Percentiles rank a stretch among this genome's conserved stretches.
These are phyloP conservation scores for Penicillium flavigenum DNA, from an alignment of 495 filamentous ascomycete species.

Conservation along the genomic window DNA sequence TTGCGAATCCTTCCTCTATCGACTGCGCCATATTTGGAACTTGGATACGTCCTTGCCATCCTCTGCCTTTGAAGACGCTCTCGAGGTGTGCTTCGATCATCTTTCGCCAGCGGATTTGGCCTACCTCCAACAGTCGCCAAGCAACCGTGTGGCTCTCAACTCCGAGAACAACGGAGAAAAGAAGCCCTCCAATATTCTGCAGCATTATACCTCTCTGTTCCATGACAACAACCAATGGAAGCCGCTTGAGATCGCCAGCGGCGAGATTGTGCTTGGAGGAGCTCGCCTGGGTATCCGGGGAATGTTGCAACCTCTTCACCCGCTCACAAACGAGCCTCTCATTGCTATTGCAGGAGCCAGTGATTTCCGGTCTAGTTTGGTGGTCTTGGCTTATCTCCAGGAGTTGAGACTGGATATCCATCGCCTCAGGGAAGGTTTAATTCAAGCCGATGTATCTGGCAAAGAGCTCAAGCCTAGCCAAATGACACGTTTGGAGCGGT, in stretches of 20 bases:
- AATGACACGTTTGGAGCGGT: slow-evolving; percentile 69
- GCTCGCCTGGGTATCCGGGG: slow-evolving; percentile 34
- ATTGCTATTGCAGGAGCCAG: slow-evolving; percentile 30
- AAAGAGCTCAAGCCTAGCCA: slow-evolving; percentile 55
- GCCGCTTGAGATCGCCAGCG: slow-evolving; percentile 27
- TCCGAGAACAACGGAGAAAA: slow-evolving; percentile 6
- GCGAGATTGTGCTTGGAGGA: slow-evolving; percentile 30
- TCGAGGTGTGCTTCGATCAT: slow-evolving; percentile 54
- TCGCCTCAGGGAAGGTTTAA: slow-evolving; percentile 36
- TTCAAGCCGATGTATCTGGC: slow-evolving; percentile 38
- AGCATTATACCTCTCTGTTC: slow-evolving; percentile 35
- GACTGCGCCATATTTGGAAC: slow-evolving; percentile 49
- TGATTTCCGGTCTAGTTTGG: slow-evolving; percentile 26
- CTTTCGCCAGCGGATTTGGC: slow-evolving; percentile 51
- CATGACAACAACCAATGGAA: slow-evolving; percentile 44
- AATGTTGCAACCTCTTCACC: slow-evolving; percentile 41
- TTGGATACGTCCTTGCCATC: slow-evolving; percentile 22
- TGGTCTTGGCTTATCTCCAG: slow-evolving; percentile 40
- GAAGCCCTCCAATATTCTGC: slow-evolving; percentile 24
- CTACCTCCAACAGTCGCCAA: slow-evolving; percentile 42
- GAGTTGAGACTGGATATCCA: slow-evolving; percentile 41
- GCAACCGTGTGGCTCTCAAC: slow-evolving; percentile 24
- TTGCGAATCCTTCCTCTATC: slow-evolving; percentile 51
- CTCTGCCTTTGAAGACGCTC: slow-evolving; percentile 23
- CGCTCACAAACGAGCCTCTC: slow-evolving; percentile 46